These are phyloP conservation scores for Trichoderma endophyticum DNA, from an alignment of 2,329 filamentous ascomycete genomes.

Conservation along the genomic window DNA sequence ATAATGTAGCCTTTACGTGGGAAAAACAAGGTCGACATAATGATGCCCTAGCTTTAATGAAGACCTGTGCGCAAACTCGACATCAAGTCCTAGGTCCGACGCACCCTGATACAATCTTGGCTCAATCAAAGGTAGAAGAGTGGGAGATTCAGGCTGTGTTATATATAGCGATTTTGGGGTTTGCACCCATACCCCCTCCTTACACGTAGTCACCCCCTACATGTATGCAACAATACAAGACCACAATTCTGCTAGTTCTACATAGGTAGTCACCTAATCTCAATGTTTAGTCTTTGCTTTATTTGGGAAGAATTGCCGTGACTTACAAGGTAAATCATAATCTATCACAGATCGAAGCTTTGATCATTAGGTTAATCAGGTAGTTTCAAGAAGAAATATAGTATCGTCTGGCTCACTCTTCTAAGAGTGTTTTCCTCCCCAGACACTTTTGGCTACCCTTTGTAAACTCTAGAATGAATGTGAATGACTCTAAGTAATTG, in stretches of 20 bases:
- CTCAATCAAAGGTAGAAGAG: neutral
- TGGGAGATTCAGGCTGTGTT: neutral
- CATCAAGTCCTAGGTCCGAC: neutral
- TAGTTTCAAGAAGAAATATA: neutral
- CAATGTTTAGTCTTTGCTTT: too few species aligned
- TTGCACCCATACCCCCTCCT: too few species aligned
- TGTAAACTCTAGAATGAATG: neutral
- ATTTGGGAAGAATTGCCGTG: too few species aligned
- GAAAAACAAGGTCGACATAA: neutral
- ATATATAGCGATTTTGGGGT: too few species aligned
- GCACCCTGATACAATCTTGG: neutral
- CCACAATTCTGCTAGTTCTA: too few species aligned
- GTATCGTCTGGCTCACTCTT: neutral
- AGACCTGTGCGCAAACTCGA: neutral
- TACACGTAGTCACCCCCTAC: too few species aligned
- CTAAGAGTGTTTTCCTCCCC: neutral
- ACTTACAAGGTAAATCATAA: neutral
- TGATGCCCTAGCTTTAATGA: neutral
- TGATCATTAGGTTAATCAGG: neutral
- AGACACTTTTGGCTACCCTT: neutral
- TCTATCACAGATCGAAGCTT: neutral
- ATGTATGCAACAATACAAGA: too few species aligned
- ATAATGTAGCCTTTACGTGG: neutral
- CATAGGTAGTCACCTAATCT: too few species aligned
- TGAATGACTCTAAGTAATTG: neutral